Conservation (phyloP, 305 asterid genomes). For the Fraxinus ornus region DNA sequence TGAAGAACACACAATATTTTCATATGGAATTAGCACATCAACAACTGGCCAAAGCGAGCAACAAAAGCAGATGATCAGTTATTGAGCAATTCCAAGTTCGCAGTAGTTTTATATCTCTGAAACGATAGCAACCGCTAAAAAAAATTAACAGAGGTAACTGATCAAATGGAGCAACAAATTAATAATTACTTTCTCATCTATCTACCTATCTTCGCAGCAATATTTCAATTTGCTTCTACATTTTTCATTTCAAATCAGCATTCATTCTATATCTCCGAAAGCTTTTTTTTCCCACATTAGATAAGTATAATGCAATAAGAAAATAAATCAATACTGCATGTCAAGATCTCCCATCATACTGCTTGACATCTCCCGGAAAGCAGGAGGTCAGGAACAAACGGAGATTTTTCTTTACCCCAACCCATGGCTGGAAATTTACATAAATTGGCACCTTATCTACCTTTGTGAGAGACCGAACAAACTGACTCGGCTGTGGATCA, state of each 20-base stretch:
- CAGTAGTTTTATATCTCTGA: neutral
- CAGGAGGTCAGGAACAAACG: neutral
- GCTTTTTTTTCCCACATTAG: neutral
- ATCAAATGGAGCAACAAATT: neutral
- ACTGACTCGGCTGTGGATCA: slow-evolving; percentile 90
- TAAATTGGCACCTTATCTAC: slow-evolving; percentile 34
- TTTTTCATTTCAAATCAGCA: neutral
- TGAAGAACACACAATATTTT: neutral
- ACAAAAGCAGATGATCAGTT: neutral
- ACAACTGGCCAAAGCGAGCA: neutral
- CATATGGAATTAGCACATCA: neutral
- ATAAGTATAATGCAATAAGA: neutral
- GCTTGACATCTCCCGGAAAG: neutral
- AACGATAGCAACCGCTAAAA: neutral
- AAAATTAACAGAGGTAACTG: neutral
- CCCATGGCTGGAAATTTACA: neutral
- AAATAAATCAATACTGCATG: neutral
- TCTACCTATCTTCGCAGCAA: neutral
- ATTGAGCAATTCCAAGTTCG: neutral
- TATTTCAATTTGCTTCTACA: neutral
- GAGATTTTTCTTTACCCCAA: slow-evolving; percentile 5
- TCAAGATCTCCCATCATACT: neutral
- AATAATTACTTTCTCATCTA: neutral
- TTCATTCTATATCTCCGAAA: neutral
- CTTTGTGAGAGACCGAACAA: slow-evolving; percentile 85